Evolutionary conservation across 192 early-diverging fungal species (phyloP).

Genomic region (Backusella sp.): DNA sequence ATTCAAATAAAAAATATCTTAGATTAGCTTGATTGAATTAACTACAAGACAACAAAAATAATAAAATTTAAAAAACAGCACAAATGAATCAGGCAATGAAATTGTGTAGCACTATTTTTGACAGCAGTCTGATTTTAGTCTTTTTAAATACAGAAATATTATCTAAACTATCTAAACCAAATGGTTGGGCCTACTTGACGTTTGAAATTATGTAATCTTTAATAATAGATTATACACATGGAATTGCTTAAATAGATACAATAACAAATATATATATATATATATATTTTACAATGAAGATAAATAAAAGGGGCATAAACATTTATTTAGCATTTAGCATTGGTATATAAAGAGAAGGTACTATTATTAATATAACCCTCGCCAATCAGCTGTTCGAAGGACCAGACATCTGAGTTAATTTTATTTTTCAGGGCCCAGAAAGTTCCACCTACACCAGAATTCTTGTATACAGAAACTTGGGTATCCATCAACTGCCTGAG

Average conservation of each 20-base stretch:
- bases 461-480: constrained; percentile 23
- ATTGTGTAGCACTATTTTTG: neutral
- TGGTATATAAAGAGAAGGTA: constrained; percentile 20
- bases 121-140: neutral
- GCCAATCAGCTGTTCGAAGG: constrained; percentile 23
- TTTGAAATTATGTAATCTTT: neutral
- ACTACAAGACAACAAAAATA: too few species aligned
- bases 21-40: too few species aligned
- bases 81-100: neutral
- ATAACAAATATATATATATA: neutral
- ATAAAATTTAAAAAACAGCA: too few species aligned
- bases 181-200: neutral
- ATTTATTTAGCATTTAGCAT: constrained; percentile 20
- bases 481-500: constrained; percentile 29
- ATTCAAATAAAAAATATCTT: too few species aligned
- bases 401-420: constrained; percentile 30
- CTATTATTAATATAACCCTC: constrained; percentile 24
- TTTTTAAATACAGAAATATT: too few species aligned
- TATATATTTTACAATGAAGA: neutral
- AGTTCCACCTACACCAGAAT: constrained; percentile 11
- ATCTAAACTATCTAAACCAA: neutral
- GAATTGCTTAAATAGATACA: neutral
- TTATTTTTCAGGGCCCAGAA: constrained; percentile 35
- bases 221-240: neutral
- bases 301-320: neutral